Evolutionary conservation across 208 protist species (phyloP).

Genomic region (Trypanosoma boissoni): DNA sequence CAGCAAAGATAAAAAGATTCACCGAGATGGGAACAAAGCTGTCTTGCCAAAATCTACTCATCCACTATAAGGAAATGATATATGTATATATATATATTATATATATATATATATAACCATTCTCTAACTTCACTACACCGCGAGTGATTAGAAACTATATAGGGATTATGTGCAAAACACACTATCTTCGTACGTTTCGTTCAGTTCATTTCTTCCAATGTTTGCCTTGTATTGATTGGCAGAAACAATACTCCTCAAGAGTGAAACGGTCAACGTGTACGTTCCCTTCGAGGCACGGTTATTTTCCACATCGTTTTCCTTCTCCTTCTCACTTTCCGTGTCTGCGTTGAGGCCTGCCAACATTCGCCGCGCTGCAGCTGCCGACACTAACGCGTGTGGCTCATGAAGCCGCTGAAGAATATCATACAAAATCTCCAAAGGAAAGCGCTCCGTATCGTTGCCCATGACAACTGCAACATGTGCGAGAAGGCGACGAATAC

Average conservation of each 20-base stretch:
- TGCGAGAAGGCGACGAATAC: slow-evolving; percentile 24
- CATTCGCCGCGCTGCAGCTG: slow-evolving; percentile 20
- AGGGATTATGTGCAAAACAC: no score
- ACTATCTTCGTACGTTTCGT: not conserved
- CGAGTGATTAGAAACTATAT: no score
- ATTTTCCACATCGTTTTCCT: not conserved
- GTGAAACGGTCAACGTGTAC: slow-evolving; percentile 5
- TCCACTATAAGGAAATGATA: no score
- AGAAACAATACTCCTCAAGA: slow-evolving; percentile 9
- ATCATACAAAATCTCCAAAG: slow-evolving; percentile 4
- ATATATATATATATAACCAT: slow-evolving; percentile 4
- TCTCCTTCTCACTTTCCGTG: not conserved
- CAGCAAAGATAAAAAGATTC: no score
- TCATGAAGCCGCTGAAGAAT: slow-evolving; percentile 19
- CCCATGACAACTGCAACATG: slow-evolving; percentile 34
- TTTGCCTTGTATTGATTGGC: not conserved
- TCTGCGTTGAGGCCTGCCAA: slow-evolving; percentile 7
- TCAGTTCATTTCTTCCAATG: not conserved
- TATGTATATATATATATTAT: not conserved
- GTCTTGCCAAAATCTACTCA: no score
- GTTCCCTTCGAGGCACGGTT: not conserved
- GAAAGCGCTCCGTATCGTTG: slow-evolving; percentile 40
- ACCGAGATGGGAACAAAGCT: no score
- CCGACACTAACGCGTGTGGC: slow-evolving; percentile 18
- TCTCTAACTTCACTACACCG: not conserved